Percentiles rank a stretch among this genome's conserved stretches.
Conservation (phyloP, 352 stramenopile species). For the Thalassiosira hispida region DNA sequence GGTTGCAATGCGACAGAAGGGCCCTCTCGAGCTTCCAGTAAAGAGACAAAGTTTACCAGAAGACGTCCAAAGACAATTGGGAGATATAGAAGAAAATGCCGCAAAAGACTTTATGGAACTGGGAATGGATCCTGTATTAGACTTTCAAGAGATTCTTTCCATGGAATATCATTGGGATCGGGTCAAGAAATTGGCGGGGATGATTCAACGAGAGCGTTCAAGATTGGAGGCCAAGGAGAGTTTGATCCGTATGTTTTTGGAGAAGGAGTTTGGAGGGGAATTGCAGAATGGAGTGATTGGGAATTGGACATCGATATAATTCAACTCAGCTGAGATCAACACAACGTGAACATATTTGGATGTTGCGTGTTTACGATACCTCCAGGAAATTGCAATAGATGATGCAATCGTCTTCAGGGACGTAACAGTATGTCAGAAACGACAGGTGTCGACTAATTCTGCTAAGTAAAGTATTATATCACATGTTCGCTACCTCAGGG, state of each 20-base stretch:
- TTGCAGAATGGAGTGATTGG: background rate
- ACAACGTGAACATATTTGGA: background rate
- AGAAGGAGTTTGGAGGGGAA: constrained; percentile 12
- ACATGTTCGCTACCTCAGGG: no score
- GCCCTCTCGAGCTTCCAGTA: constrained; percentile 54
- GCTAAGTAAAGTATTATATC: no score
- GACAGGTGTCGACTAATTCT: no score
- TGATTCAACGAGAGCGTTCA: constrained; percentile 41
- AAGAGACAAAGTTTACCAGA: constrained; percentile 43
- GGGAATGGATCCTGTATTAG: constrained; percentile 56
- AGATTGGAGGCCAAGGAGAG: constrained; percentile 56
- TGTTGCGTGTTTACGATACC: no score
- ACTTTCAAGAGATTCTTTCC: constrained; percentile 56
- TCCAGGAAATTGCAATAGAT: no score
- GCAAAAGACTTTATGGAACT: constrained; percentile 46
- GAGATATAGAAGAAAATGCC: constrained; percentile 49
- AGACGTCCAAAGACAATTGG: constrained; percentile 43
- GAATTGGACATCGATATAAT: background rate
- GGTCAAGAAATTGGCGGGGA: constrained; percentile 32
- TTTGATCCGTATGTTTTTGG: constrained; percentile 49
- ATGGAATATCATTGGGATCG: constrained; percentile 38
- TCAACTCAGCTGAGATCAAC: background rate
- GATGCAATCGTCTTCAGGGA: no score
- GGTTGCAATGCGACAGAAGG: constrained; percentile 33
- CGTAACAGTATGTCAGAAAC: no score